phyloP scores from a whole-genome alignment of 1,284 basidiomycete species.

The Apiotrichum gracile region DNA sequence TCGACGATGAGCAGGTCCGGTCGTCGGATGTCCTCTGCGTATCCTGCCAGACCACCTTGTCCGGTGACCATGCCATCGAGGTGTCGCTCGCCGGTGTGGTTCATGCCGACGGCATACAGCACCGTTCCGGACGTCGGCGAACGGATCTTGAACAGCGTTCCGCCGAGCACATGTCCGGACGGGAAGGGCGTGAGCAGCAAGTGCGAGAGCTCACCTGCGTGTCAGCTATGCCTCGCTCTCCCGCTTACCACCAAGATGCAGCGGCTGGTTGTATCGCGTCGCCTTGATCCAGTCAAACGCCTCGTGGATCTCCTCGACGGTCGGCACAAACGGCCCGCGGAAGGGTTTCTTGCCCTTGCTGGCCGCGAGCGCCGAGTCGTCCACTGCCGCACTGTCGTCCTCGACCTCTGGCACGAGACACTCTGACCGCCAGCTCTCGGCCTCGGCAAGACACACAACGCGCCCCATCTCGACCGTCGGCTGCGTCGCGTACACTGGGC shows the following conservation, averaged over 20 bases:
- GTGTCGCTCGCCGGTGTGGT: slow-evolving; percentile 94
- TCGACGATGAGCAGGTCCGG: slow-evolving; percentile 93
- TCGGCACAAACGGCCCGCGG: slow-evolving; percentile 51
- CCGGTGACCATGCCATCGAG: slow-evolving; percentile 83
- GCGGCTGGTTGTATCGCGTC: slow-evolving; percentile 89
- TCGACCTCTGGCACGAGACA: slow-evolving; percentile 52
- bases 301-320: slow-evolving; percentile 79
- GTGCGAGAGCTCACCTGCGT: slow-evolving; percentile 40
- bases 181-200: slow-evolving; percentile 94
- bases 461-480: slow-evolving; percentile 95
- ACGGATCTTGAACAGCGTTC: slow-evolving; percentile 96
- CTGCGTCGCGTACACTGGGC: slow-evolving; percentile 91
- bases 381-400: slow-evolving; percentile 17
- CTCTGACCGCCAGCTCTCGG: slow-evolving; percentile 71
- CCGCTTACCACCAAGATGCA: slow-evolving; percentile 78
- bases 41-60: slow-evolving; percentile 51
- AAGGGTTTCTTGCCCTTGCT: slow-evolving; percentile 36
- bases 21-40: slow-evolving; percentile 68
- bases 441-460: slow-evolving; percentile 77
- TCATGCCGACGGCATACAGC: slow-evolving; percentile 91
- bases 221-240: background rate
- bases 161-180: slow-evolving; percentile 92
- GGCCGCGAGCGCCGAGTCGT: background rate
- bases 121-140: slow-evolving; percentile 94
- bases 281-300: slow-evolving; percentile 90